Evolutionary conservation across 164 flowering plant species (phyloP).

Genomic region (Cinnamomum micranthum): DNA sequence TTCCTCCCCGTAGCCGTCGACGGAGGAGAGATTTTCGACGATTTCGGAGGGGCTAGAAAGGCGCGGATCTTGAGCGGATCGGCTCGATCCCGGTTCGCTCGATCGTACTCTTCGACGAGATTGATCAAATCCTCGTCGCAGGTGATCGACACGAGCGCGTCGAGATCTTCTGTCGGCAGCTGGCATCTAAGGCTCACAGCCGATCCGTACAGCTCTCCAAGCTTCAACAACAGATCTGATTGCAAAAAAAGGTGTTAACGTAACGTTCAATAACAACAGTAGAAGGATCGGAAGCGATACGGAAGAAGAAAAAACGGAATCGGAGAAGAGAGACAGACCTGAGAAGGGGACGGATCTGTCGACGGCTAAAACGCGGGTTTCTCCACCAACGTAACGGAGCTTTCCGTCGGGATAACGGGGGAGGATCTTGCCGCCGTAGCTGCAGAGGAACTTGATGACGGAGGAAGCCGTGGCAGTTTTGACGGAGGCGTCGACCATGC

Average conservation of each 20-base stretch:
- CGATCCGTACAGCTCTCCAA: constrained; percentile 68
- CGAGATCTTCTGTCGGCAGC: constrained; percentile 82
- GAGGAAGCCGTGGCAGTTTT: neutral
- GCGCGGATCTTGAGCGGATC: constrained; percentile 68
- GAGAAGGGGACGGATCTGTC: constrained; percentile 64
- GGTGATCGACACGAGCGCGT: constrained; percentile 76
- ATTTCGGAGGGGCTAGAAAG: constrained; percentile 49
- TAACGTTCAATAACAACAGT: neutral
- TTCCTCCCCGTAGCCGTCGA: constrained; percentile 12
- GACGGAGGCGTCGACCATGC: neutral
- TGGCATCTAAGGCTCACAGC: constrained; percentile 72
- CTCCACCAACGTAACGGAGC: constrained; percentile 91
- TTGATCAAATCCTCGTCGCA: constrained; percentile 85
- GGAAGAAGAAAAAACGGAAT: neutral
- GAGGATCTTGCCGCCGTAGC: constrained; percentile 89
- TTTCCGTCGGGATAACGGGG: constrained; percentile 88
- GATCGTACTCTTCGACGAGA: constrained; percentile 81
- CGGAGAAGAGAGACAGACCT: constrained; percentile 16
- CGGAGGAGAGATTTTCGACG: constrained; percentile 35
- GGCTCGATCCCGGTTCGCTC: constrained; percentile 30
- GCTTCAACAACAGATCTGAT: constrained; percentile 71
- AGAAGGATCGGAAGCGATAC: neutral
- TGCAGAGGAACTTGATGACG: constrained; percentile 65
- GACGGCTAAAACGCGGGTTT: constrained; percentile 80
- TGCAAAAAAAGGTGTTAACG: neutral